These are phyloP conservation scores for Candida sphagnicola DNA, from an alignment of 805 yeast species.

Conservation along the genomic window DNA sequence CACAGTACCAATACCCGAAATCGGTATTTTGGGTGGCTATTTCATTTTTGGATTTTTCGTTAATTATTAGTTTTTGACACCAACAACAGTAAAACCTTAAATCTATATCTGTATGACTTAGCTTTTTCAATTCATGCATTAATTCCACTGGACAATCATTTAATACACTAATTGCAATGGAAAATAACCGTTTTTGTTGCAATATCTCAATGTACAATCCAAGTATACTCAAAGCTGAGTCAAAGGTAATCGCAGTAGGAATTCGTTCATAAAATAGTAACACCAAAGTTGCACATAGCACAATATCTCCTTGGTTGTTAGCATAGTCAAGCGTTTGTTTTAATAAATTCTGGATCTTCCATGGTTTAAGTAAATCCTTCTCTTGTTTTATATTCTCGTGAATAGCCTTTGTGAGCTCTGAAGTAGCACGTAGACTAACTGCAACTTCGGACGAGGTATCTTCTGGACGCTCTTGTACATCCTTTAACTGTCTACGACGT, in stretches of 20 bases:
- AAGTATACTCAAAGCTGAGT: conserved; percentile 51
- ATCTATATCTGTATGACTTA: conserved; percentile 32
- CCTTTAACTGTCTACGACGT: conserved; percentile 5
- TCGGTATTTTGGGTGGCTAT: conserved; percentile 13
- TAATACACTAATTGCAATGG: conserved; percentile 54
- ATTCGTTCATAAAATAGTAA: conserved; percentile 44
- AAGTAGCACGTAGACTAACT: conserved; percentile 5
- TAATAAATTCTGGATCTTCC: conserved; percentile 53
- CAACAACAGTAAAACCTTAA: conserved; percentile 53
- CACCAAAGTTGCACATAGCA: conserved; percentile 55
- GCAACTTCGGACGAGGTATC: conserved; percentile 5
- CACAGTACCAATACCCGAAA: conserved; percentile 86
- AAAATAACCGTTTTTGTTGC: conserved; percentile 47
- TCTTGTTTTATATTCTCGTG: conserved; percentile 7
- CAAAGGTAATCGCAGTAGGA: conserved; percentile 16
- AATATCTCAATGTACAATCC: conserved; percentile 52
- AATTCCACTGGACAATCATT: conserved; percentile 36
- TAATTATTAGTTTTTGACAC: conserved; percentile 57
- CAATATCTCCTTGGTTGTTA: conserved; percentile 58
- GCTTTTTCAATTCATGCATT: conserved; percentile 22
- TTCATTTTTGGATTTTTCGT: conserved; percentile 50
- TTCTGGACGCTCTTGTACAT: conserved; percentile 12
- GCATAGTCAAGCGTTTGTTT: conserved; percentile 52
- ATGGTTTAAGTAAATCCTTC: conserved; percentile 36
- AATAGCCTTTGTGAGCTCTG: conserved; percentile 25